Evolutionary conservation across 805 yeast species (phyloP).

Genomic region (Barnettozyma siamensis): DNA sequence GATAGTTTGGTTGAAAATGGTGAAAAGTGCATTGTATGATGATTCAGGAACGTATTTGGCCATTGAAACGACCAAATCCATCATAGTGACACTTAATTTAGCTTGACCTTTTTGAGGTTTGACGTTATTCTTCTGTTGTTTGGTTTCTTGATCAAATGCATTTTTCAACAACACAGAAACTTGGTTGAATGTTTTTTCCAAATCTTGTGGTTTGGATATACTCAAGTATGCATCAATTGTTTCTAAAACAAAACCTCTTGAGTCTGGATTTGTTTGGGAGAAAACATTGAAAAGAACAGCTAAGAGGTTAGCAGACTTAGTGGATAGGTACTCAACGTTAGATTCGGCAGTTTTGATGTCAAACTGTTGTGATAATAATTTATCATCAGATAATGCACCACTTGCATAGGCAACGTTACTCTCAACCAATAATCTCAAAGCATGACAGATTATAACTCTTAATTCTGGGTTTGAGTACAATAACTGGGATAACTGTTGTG

Average conservation of each 20-base stretch:
- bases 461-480: constrained; percentile 70
- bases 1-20: constrained; percentile 72
- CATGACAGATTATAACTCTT: constrained; percentile 79
- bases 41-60: constrained; percentile 72
- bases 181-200: constrained; percentile 74
- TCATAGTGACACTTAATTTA: constrained; percentile 71
- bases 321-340: constrained; percentile 57
- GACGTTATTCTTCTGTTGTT: constrained; percentile 10
- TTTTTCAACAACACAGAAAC: constrained; percentile 74
- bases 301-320: constrained; percentile 67
- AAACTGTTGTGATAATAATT: constrained; percentile 54
- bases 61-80: constrained; percentile 87
- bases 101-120: constrained; percentile 33
- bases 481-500: constrained; percentile 64
- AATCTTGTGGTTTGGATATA: constrained; percentile 60
- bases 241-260: constrained; percentile 79
- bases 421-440: constrained; percentile 71
- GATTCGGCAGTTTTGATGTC: constrained; percentile 48
- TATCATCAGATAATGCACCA: constrained; percentile 53
- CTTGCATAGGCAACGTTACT: constrained; percentile 60
- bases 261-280: constrained; percentile 79
- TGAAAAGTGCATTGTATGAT: constrained; percentile 65
- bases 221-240: constrained; percentile 77
- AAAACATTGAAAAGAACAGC: constrained; percentile 90
- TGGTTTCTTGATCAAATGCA: constrained; percentile 58